Percentiles rank a stretch among this genome's conserved stretches.
These are phyloP conservation scores for Penicillium capsulatum DNA, from an alignment of 2,329 filamentous ascomycete genomes.

Conservation along the genomic window DNA sequence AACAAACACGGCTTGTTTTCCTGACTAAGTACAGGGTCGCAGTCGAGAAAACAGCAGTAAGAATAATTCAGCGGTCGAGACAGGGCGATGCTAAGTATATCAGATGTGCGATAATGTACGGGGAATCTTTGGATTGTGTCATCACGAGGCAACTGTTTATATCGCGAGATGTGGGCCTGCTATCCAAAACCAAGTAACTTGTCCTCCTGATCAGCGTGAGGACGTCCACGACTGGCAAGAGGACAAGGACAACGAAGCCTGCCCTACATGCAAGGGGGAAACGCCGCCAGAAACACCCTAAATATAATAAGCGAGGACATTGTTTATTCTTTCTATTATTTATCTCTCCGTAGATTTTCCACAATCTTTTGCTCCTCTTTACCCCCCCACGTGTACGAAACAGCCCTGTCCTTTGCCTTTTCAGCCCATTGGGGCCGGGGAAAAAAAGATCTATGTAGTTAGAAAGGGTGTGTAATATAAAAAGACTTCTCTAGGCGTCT, in stretches of 20 bases:
- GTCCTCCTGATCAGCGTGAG: conserved; percentile 14
- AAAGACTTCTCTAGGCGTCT: neutral
- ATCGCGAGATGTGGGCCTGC: conserved; percentile 16
- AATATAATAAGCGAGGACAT: conserved; percentile 2
- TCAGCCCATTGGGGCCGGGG: conserved; percentile 11
- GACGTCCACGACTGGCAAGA: conserved; percentile 22
- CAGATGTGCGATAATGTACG: conserved; percentile 20
- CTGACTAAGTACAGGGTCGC: neutral
- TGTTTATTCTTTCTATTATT: conserved; percentile 1
- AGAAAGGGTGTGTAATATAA: conserved; percentile 1
- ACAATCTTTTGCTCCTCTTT: conserved; percentile 18
- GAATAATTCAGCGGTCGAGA: neutral
- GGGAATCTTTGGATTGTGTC: conserved; percentile 16
- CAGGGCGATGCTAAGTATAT: neutral
- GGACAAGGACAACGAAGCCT: conserved; percentile 15
- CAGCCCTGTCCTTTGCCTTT: conserved; percentile 13
- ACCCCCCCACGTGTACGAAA: conserved; percentile 18
- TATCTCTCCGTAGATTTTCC: conserved; percentile 1
- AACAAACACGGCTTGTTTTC: neutral
- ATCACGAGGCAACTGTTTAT: conserved; percentile 18
- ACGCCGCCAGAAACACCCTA: conserved; percentile 18
- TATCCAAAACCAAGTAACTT: conserved; percentile 13
- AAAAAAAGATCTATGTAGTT: conserved; percentile 15
- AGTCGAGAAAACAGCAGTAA: neutral
- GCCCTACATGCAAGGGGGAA: conserved; percentile 15